phyloP scores from a whole-genome alignment of 371 early-diverging fungal species.

The Syncephalastrum racemosum region DNA sequence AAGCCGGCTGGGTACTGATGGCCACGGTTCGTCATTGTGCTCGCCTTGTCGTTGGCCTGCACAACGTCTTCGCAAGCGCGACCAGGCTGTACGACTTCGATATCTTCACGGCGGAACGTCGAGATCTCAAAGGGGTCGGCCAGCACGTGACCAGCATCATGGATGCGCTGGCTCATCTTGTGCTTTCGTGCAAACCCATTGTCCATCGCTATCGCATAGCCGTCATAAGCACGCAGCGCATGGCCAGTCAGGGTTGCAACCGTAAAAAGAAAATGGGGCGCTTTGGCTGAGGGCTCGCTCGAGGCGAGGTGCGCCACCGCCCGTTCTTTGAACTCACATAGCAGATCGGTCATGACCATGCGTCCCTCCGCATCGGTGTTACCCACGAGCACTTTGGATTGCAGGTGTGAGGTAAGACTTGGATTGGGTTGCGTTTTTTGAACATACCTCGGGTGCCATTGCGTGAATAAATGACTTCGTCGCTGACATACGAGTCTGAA shows the following conservation, averaged over 20 bases:
- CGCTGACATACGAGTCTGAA: slow-evolving; percentile 77
- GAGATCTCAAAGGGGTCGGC: slow-evolving; percentile 88
- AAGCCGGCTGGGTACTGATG: slow-evolving; percentile 90
- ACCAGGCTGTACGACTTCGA: slow-evolving; percentile 61
- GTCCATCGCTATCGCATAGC: slow-evolving; percentile 76
- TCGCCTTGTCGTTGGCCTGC: slow-evolving; percentile 76
- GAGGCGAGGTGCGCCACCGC: slow-evolving; percentile 57
- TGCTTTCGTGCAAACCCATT: slow-evolving; percentile 80
- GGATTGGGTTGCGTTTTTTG: neutral
- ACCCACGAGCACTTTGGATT: slow-evolving; percentile 68
- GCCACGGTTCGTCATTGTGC: slow-evolving; percentile 76
- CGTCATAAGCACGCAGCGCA: slow-evolving; percentile 77
- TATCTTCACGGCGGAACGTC: slow-evolving; percentile 82
- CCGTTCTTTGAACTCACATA: slow-evolving; percentile 76
- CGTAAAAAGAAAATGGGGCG: slow-evolving; percentile 71
- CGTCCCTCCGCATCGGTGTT: slow-evolving; percentile 94
- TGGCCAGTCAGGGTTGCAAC: slow-evolving; percentile 91
- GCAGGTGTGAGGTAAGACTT: neutral
- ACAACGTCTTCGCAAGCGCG: slow-evolving; percentile 78
- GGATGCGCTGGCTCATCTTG: slow-evolving; percentile 61
- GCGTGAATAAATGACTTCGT: slow-evolving; percentile 79
- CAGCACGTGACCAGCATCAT: slow-evolving; percentile 66
- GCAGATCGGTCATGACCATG: slow-evolving; percentile 87
- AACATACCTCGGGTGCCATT: slow-evolving; percentile 69
- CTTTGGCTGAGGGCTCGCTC: slow-evolving; percentile 29